Evolutionary conservation across 1,139 yeast species (phyloP), one percentile per base, ranked within the genome.

Genomic region (Petasospora rhodanensis): DNA sequence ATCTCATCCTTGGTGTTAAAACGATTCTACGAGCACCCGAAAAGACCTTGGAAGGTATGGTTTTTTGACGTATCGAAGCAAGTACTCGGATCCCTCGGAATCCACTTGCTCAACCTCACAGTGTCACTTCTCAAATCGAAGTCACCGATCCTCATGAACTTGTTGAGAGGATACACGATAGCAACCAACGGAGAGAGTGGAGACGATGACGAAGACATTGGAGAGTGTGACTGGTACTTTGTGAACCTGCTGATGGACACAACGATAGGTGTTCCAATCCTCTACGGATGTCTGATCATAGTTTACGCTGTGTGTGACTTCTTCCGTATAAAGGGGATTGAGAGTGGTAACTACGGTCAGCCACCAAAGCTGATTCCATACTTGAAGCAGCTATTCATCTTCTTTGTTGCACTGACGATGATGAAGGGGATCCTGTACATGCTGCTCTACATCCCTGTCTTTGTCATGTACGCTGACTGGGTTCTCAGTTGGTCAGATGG

Each of bases 151-250:
- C n/a, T n/a, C n/a, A n/a, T n/a, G n/a, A n/a, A n/a, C n/a, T n/a
- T n/a, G n/a, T n/a, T n/a, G n/a, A n/a, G n/a, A n/a, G n/a, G n/a
- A n/a, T n/a, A n/a, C n/a, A n/a, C n/a, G n/a, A n/a, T n/a, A n/a
- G n/a, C n/a, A n/a, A n/a, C n/a, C n/a, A 14, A 12, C 16, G 25
- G 25, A n/a, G 10, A 7, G 13, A 35, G 34, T 12, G 46, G 39
- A 5, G 44, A 40, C n/a, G 56, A 52, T 19, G 59, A 54, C 9
- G 61, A 55, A 11, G 59, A 56, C 17, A 68, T 62, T 22, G 67
- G 80, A 46, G 89, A 89, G 7, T 83, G 94, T 53, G 86, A 82
- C 47, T 89, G 96, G 94, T 91, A 91, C 61, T 89, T 91, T 51
- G 65, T 91, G 35, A 91, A 84, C 51, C 74, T 89, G 26, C 69